Base-by-base conservation (phyloP, 176 grass and related monocot genomes). In the Pontederia paniculata region DNA sequence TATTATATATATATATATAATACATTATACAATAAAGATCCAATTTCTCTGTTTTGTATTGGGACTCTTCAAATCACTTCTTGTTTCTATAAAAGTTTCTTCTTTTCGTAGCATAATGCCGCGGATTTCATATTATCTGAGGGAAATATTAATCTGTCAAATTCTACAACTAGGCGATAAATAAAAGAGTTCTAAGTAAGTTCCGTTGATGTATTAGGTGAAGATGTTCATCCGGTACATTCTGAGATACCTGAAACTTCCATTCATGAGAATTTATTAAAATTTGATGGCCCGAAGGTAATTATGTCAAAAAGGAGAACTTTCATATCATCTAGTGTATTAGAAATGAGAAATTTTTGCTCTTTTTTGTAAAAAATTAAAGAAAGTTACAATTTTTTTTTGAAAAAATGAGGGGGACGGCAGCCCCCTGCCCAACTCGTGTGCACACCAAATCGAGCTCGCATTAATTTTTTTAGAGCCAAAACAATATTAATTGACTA, bases 181-280 rank as follows among this genome's bases (percentile, higher is more conserved):
- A 71, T 12, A 2, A 19, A 14, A 17, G 49, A 60, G 52, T 71
- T 77, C 84, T 56, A 47, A 45, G 28, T 2, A 6, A 37, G 28
- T 37, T 37, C 28, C 7, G 5, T 6, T 37, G 28, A 6, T 37
- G 28, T 37, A 37, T 12, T 58, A 81, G 77, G 51, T 70, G 74
- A 21, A 72, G 85, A 80, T 54, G 56, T 11, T 25, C 78, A 89
- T 37, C 73, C 80, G 54, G 68, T 75, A 14, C 80, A 72, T 44
- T 77, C 28, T 57, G 47, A 78, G 46, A 28, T 89, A 45, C 56
- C 73, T 37, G 78, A 25, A 17, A 9, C 43, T 9, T 42, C 25
- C 15, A n/a, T n/a, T n/a, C 70, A 80, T 65, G 57, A 50, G 7
- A 84, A 72, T 72, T 78, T 89, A 57, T 48, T 50, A 41, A 66